Base-by-base conservation (phyloP, 768 basidiomycete species). In the Paxillus involutus region DNA sequence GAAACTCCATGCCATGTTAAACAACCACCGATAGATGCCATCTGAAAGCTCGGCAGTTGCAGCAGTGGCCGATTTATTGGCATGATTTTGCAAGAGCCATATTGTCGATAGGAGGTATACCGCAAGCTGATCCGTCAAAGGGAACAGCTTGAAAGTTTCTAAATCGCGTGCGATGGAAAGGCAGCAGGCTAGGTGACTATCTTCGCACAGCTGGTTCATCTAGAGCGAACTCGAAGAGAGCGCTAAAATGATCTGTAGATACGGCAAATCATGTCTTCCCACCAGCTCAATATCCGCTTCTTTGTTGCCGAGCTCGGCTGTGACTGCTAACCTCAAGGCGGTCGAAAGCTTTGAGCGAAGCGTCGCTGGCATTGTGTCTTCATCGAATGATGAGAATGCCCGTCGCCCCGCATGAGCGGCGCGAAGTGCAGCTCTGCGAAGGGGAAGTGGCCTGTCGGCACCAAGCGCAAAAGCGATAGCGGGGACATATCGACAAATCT, bases 81-180 rank as follows among this genome's bases (percentile, higher is more conserved):
- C 14, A 35, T 47, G 45, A 6, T 30, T 10, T 12, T 33, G 53
- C 33, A 47, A 47, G 17, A 37, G 48, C 36, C 47, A 47, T 9
- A 54, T 40, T 33, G 43, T 42, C 17, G 41, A 32, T n/a, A 54
- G 41, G 35, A 51, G 41, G 41, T 54, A 54, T 17, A 51, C 47
- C 14, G 53, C 53, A 16, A 54, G 48, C 41, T 54, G 53, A 35
- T 51, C 53, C 40, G 40, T 54, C 16, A 54, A 21, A 6, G 52
- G 52, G 21, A 49, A 43, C 7, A 55, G 19, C 29, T 52, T 44
- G 17, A 52, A 41, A 10, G 50, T 44, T 13, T 39, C 49, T 21
- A 55, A 21, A 12, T 37, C 49, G 3, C 49, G 26, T 7, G 52
- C 52, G 17, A 56, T 53, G 17, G 32, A 29, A 41, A 41, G 24